Conservation (phyloP, 2,329 filamentous ascomycete genomes). For the Chaetoscypha palmicola region DNA sequence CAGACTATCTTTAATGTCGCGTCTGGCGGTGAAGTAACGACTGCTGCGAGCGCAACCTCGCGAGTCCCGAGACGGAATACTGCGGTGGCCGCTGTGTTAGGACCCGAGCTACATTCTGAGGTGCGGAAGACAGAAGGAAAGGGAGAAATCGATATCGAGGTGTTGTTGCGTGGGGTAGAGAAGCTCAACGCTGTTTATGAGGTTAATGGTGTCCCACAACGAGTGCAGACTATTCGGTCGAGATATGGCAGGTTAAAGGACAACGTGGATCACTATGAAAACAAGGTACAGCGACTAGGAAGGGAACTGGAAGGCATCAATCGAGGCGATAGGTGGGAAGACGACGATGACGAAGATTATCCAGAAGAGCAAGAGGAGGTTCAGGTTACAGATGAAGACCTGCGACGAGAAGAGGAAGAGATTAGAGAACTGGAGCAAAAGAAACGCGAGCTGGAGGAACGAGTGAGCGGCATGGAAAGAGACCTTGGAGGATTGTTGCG, state of each 20-base stretch:
- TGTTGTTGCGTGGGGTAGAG: conserved; percentile 78
- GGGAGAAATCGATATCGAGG: conserved; percentile 78
- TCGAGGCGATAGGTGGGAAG: conserved; percentile 49
- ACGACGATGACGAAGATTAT: conserved; percentile 41
- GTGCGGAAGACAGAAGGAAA: conserved; percentile 54
- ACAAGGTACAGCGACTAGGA: conserved; percentile 68
- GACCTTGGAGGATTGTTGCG: conserved; percentile 53
- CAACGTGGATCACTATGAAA: conserved; percentile 76
- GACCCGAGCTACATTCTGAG: conserved; percentile 76
- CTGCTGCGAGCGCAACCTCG: conserved; percentile 41
- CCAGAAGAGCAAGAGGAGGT: conserved; percentile 33
- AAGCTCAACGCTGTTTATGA: conserved; percentile 86
- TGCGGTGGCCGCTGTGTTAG: conserved; percentile 83
- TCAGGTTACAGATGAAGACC: conserved; percentile 59
- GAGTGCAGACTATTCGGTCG: conserved; percentile 64
- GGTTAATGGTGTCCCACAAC: conserved; percentile 68
- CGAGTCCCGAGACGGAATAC: conserved; percentile 61
- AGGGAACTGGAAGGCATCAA: conserved; percentile 69
- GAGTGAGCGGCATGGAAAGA: conserved; percentile 61
- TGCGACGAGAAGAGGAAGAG: conserved; percentile 63
- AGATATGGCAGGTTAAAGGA: conserved; percentile 64
- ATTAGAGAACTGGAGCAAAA: conserved; percentile 54
- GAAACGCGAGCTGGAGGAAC: conserved; percentile 54
- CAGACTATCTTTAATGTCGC: conserved; percentile 62
- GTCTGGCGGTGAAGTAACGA: conserved; percentile 48